Percentiles rank a stretch among this genome's conserved stretches.
Conservation (phyloP, 495 filamentous ascomycete species). For the Cairneyella variabilis region DNA sequence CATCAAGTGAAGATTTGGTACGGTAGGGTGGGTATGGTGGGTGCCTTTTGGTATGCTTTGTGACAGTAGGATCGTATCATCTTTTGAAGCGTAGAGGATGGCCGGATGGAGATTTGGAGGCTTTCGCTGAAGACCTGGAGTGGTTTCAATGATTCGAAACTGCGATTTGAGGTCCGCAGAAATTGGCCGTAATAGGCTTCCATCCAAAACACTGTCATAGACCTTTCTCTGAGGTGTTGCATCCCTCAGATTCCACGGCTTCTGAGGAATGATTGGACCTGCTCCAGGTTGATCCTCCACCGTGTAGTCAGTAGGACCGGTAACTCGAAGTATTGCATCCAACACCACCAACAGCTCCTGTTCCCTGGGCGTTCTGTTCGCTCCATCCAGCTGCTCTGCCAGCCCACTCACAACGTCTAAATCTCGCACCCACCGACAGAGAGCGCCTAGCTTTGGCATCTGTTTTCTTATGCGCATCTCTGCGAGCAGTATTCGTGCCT, state of each 20-base stretch:
- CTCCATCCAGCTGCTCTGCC: constrained; percentile 21
- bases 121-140: constrained; percentile 38
- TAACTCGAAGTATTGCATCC: constrained; percentile 39
- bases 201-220: constrained; percentile 34
- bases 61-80: constrained; percentile 34
- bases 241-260: constrained; percentile 33
- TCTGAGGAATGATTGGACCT: constrained; percentile 30
- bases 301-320: constrained; percentile 35
- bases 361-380: constrained; percentile 20
- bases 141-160: constrained; percentile 40
- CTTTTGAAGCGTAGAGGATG: constrained; percentile 36
- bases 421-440: constrained; percentile 47
- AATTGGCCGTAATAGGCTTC: constrained; percentile 26
- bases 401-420: constrained; percentile 43
- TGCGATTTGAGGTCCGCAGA: constrained; percentile 16
- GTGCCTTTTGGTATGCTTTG: constrained; percentile 23
- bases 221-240: constrained; percentile 14
- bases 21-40: constrained; percentile 35
- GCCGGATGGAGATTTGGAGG: constrained; percentile 44
- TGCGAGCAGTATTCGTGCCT: constrained; percentile 39
- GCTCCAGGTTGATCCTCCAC: constrained; percentile 3
- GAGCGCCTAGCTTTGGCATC: constrained; percentile 40
- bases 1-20: constrained; percentile 36
- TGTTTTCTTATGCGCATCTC: constrained; percentile 43
- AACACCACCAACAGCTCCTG: constrained; percentile 34